phyloP scores from a whole-genome alignment of 345 rosid species.

The Aurinia saxatilis region DNA sequence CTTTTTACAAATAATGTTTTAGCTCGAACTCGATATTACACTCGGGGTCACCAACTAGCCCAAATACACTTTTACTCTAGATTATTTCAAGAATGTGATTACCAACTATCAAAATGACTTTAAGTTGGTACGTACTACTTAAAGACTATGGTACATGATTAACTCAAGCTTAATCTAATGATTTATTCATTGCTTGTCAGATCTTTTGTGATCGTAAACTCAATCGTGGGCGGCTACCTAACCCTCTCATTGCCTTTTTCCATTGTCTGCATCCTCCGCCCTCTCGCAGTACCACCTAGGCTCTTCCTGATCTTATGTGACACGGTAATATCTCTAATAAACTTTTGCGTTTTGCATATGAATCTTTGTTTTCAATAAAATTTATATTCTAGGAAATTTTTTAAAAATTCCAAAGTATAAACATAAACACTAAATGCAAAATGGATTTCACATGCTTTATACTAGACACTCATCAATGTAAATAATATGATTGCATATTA shows the following conservation, averaged over 20 bases:
- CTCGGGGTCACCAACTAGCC: too few relatives aligned
- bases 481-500: background rate
- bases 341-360: background rate
- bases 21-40: too few relatives aligned
- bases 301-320: slow-evolving; percentile 51
- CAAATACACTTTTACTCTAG: too few relatives aligned
- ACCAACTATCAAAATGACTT: background rate
- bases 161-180: background rate
- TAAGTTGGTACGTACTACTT: background rate
- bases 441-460: background rate
- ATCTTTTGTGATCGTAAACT: slow-evolving; percentile 56
- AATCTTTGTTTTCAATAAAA: background rate
- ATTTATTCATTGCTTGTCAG: slow-evolving; percentile 23
- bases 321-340: slow-evolving; percentile 33
- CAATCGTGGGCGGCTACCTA: slow-evolving; percentile 55
- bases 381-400: background rate
- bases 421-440: background rate
- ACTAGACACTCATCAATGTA: background rate
- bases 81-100: background rate
- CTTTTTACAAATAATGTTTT: too few relatives aligned
- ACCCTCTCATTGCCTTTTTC: slow-evolving; percentile 74
- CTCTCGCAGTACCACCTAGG: slow-evolving; percentile 50
- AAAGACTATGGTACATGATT: background rate
- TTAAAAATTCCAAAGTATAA: background rate
- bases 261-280: slow-evolving; percentile 56